Base-by-base conservation (phyloP, 225 moss, liverwort and hornwort genomes). In the Sphagnum contortum region DNA sequence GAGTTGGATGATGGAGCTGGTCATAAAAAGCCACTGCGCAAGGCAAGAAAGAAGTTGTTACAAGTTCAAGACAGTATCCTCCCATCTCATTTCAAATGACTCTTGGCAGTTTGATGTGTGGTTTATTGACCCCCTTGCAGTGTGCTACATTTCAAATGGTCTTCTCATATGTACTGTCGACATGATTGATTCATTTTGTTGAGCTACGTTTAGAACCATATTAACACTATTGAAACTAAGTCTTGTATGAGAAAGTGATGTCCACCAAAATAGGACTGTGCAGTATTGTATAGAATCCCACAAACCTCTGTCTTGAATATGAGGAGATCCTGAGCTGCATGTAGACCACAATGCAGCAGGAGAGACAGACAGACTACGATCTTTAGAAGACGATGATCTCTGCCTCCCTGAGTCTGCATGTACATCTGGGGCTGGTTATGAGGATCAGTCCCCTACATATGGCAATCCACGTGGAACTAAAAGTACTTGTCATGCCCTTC, bases 31-130 rank as follows among this genome's bases (percentile, higher is more conserved):
- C 90, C 98, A 59, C 98, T 91, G 68, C 92, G 98, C 2, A 98
- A 98, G 80, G 93, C 90, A 67, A 79, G 93, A 59, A 93, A 93
- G 74, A 93, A 89, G 60, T 83, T 95, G 52, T 68, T 89, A 47
- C 77, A 83, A 13, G 78, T 85, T 70, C 93, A 98, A 75, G 98
- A 98, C 71, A 98, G 93, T 98, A 93, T 98, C 93, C 93, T 78
- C 63, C 69, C 10, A 61, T 44, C 8, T 8, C 14, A 29, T 29
- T 29, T 29, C 0, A 29, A 29, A 1, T 29, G 29, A 1, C 29
- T 29, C 1, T 29, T 29, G 29, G 1, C 29, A 29, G 29, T 29
- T 29, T 29, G 29, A 1, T 29, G 29, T 29, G 29, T 29, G 29
- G 29, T 29, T 29, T 29, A 29, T 29, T 29, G 29, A 29, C 29